phyloP scores from a whole-genome alignment of 202 grass and related monocot genomes.

The Sporobolus alterniflorus region DNA sequence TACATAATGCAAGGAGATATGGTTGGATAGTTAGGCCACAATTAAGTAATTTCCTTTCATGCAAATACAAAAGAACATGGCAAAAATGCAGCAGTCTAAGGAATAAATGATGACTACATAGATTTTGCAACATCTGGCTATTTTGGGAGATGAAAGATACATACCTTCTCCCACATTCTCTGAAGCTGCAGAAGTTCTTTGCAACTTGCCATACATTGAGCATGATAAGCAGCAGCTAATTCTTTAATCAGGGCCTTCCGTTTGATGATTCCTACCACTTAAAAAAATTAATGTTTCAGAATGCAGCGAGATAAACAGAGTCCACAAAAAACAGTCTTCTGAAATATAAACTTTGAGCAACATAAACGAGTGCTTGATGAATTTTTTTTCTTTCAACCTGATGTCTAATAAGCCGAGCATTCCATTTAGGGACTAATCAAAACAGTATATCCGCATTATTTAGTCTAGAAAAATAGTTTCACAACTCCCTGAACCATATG shows the following conservation, averaged over 20 bases:
- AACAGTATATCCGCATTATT: background rate
- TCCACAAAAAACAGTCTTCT: background rate
- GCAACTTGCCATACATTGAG: constrained; percentile 62
- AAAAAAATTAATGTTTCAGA: background rate
- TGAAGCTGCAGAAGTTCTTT: constrained; percentile 83
- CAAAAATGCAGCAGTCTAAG: background rate
- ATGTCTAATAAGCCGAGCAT: background rate
- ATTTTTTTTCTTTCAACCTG: background rate
- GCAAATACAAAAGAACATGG: background rate
- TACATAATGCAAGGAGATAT: background rate
- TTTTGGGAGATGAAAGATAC: background rate
- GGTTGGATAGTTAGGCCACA: background rate
- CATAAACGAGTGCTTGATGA: background rate
- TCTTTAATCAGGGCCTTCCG: constrained; percentile 90
- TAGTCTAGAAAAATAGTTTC: background rate
- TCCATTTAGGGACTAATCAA: background rate
- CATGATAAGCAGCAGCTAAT: constrained; percentile 68
- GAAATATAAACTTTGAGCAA: background rate
- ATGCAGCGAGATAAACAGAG: background rate
- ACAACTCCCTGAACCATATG: background rate
- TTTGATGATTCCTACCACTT: constrained; percentile 94
- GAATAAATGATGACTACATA: background rate
- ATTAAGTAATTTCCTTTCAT: background rate
- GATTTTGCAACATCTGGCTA: background rate
- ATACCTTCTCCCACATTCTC: constrained; percentile 81